Evolutionary conservation across 1,284 basidiomycete genomes (phyloP), one percentile per base, ranked within the genome.

Genomic region (Trametes pubescens): DNA sequence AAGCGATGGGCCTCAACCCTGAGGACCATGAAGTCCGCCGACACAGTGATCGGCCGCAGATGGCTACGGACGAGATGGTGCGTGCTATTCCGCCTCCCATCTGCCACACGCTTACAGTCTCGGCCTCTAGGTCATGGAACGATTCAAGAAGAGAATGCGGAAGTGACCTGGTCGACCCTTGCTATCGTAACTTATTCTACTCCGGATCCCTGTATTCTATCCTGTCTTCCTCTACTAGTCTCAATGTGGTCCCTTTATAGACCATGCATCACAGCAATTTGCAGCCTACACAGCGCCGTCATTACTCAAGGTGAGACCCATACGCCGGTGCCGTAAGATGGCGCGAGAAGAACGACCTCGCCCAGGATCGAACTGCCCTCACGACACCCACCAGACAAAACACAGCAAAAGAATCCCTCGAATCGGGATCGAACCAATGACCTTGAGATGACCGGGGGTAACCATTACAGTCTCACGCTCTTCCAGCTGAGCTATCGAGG

Each of bases 21-120:
- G 82, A 85, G 65, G 86, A 76, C 29, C 82, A 73, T 51, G 78
- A 84, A 52, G 78, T 80, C 57, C 80, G 82, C 51, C 79, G 79
- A 66, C 76, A 80, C n/a, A 76, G 84, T 24, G 86, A 89, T 47
- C 82, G 86, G 65, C 81, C 82, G 22, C 92, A 96, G 72, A 89
- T 90, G 83, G 95, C 96, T 2, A 98, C 95, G 1, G 96, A 98
- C 71, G 95, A 98, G 73, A 75, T 91, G 76, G 95, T 95, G 65
- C 74, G 86, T 71, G 81, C 70, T 11, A 7, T n/a, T 22, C 3
- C 18, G 1, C 4, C 22, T 21, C 14, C 14, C 24, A n/a, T 16
- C 16, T 13, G 24, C 13, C 24, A 21, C 26, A 6, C 26, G 24
- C 44, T 48, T 2, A 48, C 47, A 14, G 6, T 24, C 7, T 16